A percentile compares a stretch with the other conserved stretches of the same genome.
Evolutionary conservation across 306 rosid species (phyloP).

Genomic region (Abrus pulchellus): DNA sequence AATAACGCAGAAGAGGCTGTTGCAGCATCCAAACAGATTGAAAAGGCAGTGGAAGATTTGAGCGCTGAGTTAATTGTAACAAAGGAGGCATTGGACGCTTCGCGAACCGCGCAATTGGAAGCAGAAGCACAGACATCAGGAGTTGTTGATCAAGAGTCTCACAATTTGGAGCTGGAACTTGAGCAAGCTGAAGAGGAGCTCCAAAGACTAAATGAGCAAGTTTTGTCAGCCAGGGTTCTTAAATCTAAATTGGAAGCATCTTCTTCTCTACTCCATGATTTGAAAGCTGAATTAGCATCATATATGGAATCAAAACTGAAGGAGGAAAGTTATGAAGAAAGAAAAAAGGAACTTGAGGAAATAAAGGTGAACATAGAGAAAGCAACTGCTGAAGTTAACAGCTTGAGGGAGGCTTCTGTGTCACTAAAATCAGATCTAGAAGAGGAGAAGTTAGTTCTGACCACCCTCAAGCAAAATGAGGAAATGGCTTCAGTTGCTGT

Average conservation of each 20-base stretch:
- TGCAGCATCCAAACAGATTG: conserved; percentile 78
- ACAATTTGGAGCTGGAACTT: conserved; percentile 70
- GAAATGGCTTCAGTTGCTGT: conserved; percentile 72
- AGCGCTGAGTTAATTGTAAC: conserved; percentile 73
- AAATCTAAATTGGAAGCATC: conserved; percentile 79
- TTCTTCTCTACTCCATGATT: conserved; percentile 68
- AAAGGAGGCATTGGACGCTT: conserved; percentile 73
- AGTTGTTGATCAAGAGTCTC: conserved; percentile 69
- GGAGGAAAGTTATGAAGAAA: conserved; percentile 52
- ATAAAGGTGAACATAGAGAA: conserved; percentile 76
- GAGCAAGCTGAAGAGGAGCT: conserved; percentile 79
- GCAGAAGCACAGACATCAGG: conserved; percentile 75
- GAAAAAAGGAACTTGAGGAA: conserved; percentile 67
- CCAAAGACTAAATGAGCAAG: conserved; percentile 67
- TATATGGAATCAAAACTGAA: conserved; percentile 80
- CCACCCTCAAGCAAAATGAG: conserved; percentile 69
- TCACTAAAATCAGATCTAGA: conserved; percentile 75
- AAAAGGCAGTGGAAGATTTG: conserved; percentile 77
- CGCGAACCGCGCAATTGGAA: conserved; percentile 65
- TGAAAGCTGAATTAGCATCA: conserved; percentile 80
- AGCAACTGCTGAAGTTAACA: conserved; percentile 71
- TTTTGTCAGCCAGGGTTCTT: conserved; percentile 68
- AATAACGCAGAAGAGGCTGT: conserved; percentile 77
- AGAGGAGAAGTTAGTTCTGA: conserved; percentile 70
- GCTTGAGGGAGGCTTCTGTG: conserved; percentile 71